Percentiles rank a stretch among this genome's conserved stretches.
Evolutionary conservation across 192 early-diverging fungal species (phyloP).

Genomic region (Entomortierella parvispora): DNA sequence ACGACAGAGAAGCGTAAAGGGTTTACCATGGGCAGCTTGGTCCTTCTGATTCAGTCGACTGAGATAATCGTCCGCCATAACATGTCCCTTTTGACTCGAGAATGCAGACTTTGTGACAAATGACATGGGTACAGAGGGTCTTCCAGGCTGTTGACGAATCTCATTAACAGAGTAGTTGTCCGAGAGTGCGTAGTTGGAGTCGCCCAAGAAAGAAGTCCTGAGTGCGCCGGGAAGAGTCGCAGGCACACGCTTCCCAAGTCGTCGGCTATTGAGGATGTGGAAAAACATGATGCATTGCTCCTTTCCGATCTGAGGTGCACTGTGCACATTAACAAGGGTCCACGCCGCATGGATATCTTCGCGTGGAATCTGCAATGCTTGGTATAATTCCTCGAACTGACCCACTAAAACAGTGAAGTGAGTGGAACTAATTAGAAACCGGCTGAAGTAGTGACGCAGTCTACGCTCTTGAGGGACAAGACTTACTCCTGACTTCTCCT

Average conservation of each 20-base stretch:
- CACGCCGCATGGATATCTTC: slow-evolving; percentile 66
- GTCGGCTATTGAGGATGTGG: slow-evolving; percentile 66
- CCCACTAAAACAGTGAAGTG: slow-evolving; percentile 56
- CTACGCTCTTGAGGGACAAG: background rate
- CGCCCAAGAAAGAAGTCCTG: slow-evolving; percentile 62
- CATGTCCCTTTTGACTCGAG: slow-evolving; percentile 44
- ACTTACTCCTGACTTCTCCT: slow-evolving; percentile 66
- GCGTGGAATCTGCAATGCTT: slow-evolving; percentile 59
- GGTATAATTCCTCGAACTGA: slow-evolving; percentile 66
- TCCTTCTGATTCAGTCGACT: slow-evolving; percentile 48
- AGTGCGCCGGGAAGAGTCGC: slow-evolving; percentile 59
- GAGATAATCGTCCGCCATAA: slow-evolving; percentile 41
- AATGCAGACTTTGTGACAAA: slow-evolving; percentile 46
- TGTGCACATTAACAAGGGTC: slow-evolving; percentile 66
- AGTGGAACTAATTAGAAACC: slow-evolving; percentile 4
- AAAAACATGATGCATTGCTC: slow-evolving; percentile 67
- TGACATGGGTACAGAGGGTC: slow-evolving; percentile 31
- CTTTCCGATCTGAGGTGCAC: slow-evolving; percentile 61
- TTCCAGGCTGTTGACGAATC: slow-evolving; percentile 48
- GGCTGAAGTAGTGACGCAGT: no score
- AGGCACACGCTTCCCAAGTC: slow-evolving; percentile 62
- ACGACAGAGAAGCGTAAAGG: slow-evolving; percentile 3
- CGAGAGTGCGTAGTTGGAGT: slow-evolving; percentile 56
- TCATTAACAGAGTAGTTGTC: slow-evolving; percentile 53
- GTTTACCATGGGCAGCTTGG: slow-evolving; percentile 22